Percentiles rank a stretch among this genome's conserved stretches.
Conservation (phyloP, 164 flowering plant species). For the Paratinospora sagittata region DNA sequence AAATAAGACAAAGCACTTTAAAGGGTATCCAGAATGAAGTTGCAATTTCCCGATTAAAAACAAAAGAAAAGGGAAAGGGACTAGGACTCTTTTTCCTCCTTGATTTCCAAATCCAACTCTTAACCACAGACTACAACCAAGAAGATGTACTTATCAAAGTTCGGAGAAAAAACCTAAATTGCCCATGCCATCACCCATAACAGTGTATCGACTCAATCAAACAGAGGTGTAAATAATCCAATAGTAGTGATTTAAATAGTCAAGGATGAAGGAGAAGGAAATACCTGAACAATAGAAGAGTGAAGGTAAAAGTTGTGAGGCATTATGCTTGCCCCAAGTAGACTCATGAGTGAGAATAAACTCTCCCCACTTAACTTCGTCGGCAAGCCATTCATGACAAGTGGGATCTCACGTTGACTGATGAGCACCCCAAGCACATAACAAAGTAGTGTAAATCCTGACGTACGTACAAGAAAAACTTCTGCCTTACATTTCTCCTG, state of each 20-base stretch:
- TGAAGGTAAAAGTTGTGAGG: constrained; percentile 96
- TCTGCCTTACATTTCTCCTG: constrained; percentile 59
- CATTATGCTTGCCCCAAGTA: constrained; percentile 84
- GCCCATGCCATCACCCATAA: background rate
- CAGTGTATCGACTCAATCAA: background rate
- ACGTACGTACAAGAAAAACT: constrained; percentile 32
- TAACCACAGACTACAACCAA: background rate
- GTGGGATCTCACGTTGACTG: constrained; percentile 61
- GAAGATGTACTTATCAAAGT: background rate
- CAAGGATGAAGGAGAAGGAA: background rate
- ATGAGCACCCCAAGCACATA: constrained; percentile 55
- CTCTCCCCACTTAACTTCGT: constrained; percentile 68
- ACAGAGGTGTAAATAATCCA: background rate
- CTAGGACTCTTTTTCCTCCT: no score
- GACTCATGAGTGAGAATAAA: constrained; percentile 70
- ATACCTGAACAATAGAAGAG: constrained; percentile 83
- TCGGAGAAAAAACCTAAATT: background rate
- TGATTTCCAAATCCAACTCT: background rate
- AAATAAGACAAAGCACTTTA: background rate
- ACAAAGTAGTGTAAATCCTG: constrained; percentile 41
- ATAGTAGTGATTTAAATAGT: background rate
- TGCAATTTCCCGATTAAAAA: background rate
- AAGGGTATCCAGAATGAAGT: background rate
- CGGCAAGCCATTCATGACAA: constrained; percentile 46
- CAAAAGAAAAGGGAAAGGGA: background rate